Base-by-base conservation (phyloP, 2,329 filamentous ascomycete genomes). In the Sclerotinia nivalis region DNA sequence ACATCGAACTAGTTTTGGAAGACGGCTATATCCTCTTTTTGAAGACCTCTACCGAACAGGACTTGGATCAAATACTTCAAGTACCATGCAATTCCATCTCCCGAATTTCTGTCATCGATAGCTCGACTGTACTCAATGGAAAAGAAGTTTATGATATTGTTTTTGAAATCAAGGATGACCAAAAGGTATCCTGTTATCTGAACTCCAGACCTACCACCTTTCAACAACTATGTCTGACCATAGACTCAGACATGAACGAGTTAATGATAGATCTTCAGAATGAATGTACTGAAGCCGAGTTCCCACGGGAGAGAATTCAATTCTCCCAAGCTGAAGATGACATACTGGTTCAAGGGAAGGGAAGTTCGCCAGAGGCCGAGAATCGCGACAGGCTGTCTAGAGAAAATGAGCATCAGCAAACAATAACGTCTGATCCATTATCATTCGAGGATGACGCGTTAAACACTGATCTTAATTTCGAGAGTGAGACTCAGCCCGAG, bases 31-130 rank as follows among this genome's bases (percentile, higher is more conserved):
- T 72, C 22, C 59, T 64, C 10, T 18, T 72, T 8, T 67, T 47
- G 37, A 52, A 66, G n/a, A 50, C 66, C 18, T 68, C 62, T 31
- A 68, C 50, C n/a, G 37, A 43, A 34, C 15, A 68, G 22, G 49
- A 59, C 12, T 69, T 71, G 34, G 66, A 71, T 50, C 71, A 73
- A 50, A 64, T 62, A 47, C 68, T 71, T 6, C 66, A 73, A 55
- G 43, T 71, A 20, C 65, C 68, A 31, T 56, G 64, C 28, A 45
- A 22, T 2, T 43, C 45, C 25, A 50, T 72, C 56, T 37, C 45
- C 7, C 34, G 58, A 18, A 47, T 72, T 25, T 34, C 56, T 25
- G 13, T 68, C 43, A 37, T 18, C 10, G 28, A 49, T 18, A 60
- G 12, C 15, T 40, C 56, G 8, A 45, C 8, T 18, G 28, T 31